Evolutionary conservation across 2,329 filamentous ascomycete species (phyloP), one percentile per base, ranked within the genome.

Genomic region (Pseudogymnoascus sp.): DNA sequence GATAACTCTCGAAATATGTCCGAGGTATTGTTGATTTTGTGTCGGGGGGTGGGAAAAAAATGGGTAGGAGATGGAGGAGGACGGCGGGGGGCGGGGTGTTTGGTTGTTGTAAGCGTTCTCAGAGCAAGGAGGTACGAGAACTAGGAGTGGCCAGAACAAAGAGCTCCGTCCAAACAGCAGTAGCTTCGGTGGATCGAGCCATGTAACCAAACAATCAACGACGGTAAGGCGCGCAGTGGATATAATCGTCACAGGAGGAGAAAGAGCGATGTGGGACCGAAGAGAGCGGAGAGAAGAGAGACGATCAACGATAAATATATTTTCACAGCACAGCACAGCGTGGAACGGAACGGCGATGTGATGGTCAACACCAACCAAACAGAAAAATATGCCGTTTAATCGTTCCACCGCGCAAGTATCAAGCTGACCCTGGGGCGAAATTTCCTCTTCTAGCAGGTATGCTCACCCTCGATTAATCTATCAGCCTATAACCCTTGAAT

Each of bases 391-490:
- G 47, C 47, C 47, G 47, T 16, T 54, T 11, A 54, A 14, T 54
- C 21, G 26, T 54, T 54, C 26, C 47, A 54, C 47, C n/a, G 7
- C 26, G 16, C 26, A 18, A 34, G 31, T 34, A 34, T 11, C 31
- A 34, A 34, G 14, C n/a, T 7, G 6, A 54, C 14, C 45, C 45
- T 54, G 45, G 45, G 23, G 23, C 45, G 12, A 31, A 54, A 54
- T 54, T 54, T 29, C 45, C 45, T 16, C 23, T 54, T 54, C 45
- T 54, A 54, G 45, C 45, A 54, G 45, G 45, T 54, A 54, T 54
- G 10, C 26, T 54, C 45, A 54, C 45, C 26, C 45, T 54, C 23
- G 7, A 29, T 54, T 54, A 54, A 54, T 54, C 45, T 31, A 54
- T 54, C 45, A 54, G 45, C 26, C 12, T 26, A 31, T 54, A 54